Percentiles rank a stretch among this genome's conserved stretches.
Evolutionary conservation across 169 alveolate genomes (phyloP).

Genomic region (Eimeria tenella): DNA sequence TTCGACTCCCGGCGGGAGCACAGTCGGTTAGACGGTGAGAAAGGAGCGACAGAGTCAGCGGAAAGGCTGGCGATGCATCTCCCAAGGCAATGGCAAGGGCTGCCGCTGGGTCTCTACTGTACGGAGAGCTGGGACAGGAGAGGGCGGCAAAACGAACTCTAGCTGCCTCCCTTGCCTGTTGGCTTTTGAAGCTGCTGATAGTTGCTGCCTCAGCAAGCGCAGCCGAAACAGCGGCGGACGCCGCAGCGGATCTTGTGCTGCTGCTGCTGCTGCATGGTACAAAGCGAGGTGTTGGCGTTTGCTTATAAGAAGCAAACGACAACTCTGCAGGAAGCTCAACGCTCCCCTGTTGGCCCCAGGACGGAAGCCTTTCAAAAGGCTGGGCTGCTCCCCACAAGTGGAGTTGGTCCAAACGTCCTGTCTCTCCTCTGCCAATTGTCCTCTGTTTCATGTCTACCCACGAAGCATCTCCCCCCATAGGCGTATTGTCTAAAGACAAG

Average conservation of each 20-base stretch:
- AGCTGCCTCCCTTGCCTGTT: constrained; percentile 50
- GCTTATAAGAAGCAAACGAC: not conserved
- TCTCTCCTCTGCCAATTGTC: too few relatives aligned
- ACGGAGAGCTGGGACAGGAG: constrained; percentile 57
- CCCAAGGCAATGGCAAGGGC: constrained; percentile 70
- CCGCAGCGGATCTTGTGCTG: not conserved
- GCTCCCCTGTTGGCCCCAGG: not conserved
- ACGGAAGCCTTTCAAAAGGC: too few relatives aligned
- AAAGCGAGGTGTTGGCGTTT: not conserved
- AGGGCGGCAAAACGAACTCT: constrained; percentile 22
- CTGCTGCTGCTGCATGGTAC: constrained; percentile 14
- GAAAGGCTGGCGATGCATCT: not conserved
- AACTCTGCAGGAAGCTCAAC: not conserved
- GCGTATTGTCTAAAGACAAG: too few relatives aligned
- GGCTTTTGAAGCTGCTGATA: not conserved
- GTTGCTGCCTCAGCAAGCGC: constrained; percentile 32
- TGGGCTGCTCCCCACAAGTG: too few relatives aligned
- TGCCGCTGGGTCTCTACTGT: constrained; percentile 28
- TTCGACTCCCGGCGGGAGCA: not conserved
- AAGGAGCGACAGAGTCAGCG: not conserved
- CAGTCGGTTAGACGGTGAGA: not conserved
- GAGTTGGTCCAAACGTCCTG: too few relatives aligned
- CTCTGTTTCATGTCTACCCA: not conserved
- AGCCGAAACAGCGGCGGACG: constrained; percentile 4
- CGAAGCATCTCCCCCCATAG: not conserved